Conservation (phyloP, 140 eudicot genomes). For the Senecio squalidus region DNA sequence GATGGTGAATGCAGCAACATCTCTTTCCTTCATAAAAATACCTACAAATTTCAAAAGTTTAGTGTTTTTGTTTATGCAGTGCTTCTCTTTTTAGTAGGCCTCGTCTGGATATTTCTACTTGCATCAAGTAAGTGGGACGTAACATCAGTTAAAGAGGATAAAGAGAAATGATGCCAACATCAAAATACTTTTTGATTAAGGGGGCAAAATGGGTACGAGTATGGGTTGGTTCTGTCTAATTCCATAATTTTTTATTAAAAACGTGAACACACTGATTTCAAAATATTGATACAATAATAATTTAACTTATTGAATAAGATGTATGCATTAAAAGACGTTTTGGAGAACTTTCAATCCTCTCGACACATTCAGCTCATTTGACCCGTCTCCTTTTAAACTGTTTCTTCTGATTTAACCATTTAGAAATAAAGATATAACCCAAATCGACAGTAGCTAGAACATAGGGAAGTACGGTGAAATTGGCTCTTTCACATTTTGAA, state of each 20-base stretch:
- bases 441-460: not conserved
- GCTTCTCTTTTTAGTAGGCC: not conserved
- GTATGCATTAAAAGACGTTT: not conserved
- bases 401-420: not conserved
- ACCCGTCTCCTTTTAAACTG: not conserved
- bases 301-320: not conserved
- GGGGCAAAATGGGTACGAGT: not conserved
- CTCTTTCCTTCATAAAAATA: slow-evolving; percentile 69
- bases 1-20: slow-evolving; percentile 80
- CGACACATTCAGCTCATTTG: not conserved
- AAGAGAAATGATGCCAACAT: too few species aligned
- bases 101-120: too few species aligned
- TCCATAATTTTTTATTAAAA: too few species aligned
- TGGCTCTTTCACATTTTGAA: not conserved
- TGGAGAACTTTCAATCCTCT: not conserved
- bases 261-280: too few species aligned
- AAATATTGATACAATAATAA: too few species aligned
- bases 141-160: too few species aligned
- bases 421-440: not conserved
- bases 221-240: not conserved
- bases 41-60: slow-evolving; percentile 30
- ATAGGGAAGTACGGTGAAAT: not conserved
- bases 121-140: too few species aligned
- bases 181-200: too few species aligned
- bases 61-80: not conserved